Evolutionary conservation across 495 filamentous ascomycete genomes (phyloP).

Genomic region (Penicillium cinerascens): DNA sequence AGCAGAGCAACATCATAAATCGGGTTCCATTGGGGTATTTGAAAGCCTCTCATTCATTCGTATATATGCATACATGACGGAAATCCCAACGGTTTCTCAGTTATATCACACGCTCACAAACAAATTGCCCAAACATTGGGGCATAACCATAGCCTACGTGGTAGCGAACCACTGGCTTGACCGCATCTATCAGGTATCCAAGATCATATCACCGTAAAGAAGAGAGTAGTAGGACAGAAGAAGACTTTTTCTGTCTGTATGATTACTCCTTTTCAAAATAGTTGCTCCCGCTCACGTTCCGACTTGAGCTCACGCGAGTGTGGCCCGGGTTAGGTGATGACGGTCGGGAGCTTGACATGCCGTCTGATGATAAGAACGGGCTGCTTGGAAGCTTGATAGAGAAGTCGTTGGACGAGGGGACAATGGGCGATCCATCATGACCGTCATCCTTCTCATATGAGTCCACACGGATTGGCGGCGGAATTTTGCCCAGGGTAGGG

Average conservation of each 20-base stretch:
- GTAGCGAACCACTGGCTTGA: not conserved
- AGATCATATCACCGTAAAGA: slow-evolving; percentile 19
- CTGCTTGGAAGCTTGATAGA: slow-evolving; percentile 50
- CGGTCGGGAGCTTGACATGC: slow-evolving; percentile 63
- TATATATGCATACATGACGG: slow-evolving; percentile 30
- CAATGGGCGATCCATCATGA: slow-evolving; percentile 50
- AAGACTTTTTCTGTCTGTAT: not conserved
- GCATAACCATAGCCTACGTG: not conserved
- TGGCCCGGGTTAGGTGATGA: slow-evolving; percentile 56
- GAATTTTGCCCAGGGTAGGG: slow-evolving; percentile 42
- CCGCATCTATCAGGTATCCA: slow-evolving; percentile 19
- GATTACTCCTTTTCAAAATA: slow-evolving; percentile 35
- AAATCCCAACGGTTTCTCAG: slow-evolving; percentile 3
- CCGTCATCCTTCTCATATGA: slow-evolving; percentile 63
- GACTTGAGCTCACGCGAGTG: slow-evolving; percentile 40
- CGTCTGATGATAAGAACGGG: slow-evolving; percentile 49
- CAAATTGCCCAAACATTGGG: slow-evolving; percentile 3
- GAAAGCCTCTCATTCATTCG: slow-evolving; percentile 25
- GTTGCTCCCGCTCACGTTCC: slow-evolving; percentile 24
- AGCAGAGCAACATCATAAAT: not conserved
- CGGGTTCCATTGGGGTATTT: slow-evolving; percentile 11
- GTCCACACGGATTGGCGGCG: slow-evolving; percentile 71
- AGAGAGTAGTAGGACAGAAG: not conserved
- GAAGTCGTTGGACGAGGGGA: slow-evolving; percentile 40
- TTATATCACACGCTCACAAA: slow-evolving; percentile 8